Evolutionary conservation across 2,329 filamentous ascomycete genomes (phyloP).

Genomic region (Pseudopyricularia javanii): DNA sequence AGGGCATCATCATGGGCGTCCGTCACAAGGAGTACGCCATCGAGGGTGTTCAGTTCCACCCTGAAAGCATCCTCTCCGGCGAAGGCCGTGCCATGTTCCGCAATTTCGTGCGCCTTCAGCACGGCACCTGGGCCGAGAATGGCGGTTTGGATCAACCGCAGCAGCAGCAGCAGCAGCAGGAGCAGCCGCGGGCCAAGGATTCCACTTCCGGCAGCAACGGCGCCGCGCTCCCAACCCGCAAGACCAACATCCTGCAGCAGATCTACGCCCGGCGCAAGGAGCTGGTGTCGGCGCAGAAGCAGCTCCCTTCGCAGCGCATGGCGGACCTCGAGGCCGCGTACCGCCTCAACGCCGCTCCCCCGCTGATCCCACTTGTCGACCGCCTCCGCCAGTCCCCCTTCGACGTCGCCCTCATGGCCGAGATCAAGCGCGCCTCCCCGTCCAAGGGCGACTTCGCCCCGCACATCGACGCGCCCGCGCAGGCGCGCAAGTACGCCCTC

Average conservation of each 20-base stretch:
- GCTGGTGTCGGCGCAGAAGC: conserved; percentile 68
- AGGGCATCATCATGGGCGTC: conserved; percentile 91
- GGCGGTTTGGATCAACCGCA: conserved; percentile 27
- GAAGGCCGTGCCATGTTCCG: conserved; percentile 80
- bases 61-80: conserved; percentile 89
- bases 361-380: conserved; percentile 67
- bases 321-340: conserved; percentile 80
- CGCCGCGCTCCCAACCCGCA: conserved; percentile 21
- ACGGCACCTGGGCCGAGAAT: conserved; percentile 85
- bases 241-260: conserved; percentile 70
- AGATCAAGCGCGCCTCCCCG: conserved; percentile 92
- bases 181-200: conserved; percentile 15
- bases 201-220: conserved; percentile 3
- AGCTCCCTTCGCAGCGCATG: conserved; percentile 71
- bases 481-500: conserved; percentile 83
- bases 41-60: conserved; percentile 97
- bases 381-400: conserved; percentile 74
- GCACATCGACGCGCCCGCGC: conserved; percentile 74
- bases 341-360: conserved; percentile 71
- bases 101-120: conserved; percentile 81
- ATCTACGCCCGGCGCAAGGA: conserved; percentile 77
- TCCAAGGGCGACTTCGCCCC: conserved; percentile 92
- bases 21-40: conserved; percentile 82
- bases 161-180: conserved; percentile 17
- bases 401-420: conserved; percentile 86